Percentiles rank a stretch among this genome's conserved stretches.
Conservation (phyloP, 805 yeast species). For the Kodamaea fukazawae region DNA sequence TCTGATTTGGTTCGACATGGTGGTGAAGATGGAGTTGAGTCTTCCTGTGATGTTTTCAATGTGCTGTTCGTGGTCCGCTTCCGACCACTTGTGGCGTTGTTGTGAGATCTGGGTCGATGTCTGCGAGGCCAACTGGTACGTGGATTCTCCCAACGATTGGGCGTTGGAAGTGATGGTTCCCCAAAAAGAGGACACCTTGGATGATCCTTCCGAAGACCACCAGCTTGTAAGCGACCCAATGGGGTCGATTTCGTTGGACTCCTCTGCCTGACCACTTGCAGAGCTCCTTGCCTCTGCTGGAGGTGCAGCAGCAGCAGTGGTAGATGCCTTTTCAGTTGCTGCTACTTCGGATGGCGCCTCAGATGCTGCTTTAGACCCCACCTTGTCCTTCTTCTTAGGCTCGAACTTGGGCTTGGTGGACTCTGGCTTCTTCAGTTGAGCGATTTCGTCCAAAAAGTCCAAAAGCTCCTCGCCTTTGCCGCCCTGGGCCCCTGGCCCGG, state of each 20-base stretch:
- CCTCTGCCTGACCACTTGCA: background rate
- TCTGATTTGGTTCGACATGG: constrained; percentile 42
- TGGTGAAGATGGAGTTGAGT: constrained; percentile 31
- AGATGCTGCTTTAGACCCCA: background rate
- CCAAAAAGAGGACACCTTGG: constrained; percentile 65
- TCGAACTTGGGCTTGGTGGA: constrained; percentile 28
- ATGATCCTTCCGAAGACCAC: constrained; percentile 73
- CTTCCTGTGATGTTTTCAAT: constrained; percentile 25
- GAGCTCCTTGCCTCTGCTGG: background rate
- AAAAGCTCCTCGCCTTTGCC: constrained; percentile 51
- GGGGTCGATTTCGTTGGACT: constrained; percentile 48
- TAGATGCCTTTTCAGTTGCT: background rate
- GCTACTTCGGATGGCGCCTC: constrained; percentile 1
- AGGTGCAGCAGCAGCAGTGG: background rate
- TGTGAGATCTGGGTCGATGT: constrained; percentile 41
- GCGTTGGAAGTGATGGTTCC: constrained; percentile 59
- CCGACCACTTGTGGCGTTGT: constrained; percentile 36
- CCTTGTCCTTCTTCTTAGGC: constrained; percentile 24
- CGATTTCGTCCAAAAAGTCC: constrained; percentile 66
- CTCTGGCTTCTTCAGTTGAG: constrained; percentile 53
- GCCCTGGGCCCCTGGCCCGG: constrained; percentile 13
- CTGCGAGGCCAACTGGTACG: constrained; percentile 47
- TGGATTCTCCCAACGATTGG: constrained; percentile 46
- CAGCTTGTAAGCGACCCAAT: constrained; percentile 64
- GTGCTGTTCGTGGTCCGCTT: constrained; percentile 25